These are phyloP conservation scores for Puccinia coronata DNA, from an alignment of 1,284 basidiomycete genomes.

Conservation along the genomic window DNA sequence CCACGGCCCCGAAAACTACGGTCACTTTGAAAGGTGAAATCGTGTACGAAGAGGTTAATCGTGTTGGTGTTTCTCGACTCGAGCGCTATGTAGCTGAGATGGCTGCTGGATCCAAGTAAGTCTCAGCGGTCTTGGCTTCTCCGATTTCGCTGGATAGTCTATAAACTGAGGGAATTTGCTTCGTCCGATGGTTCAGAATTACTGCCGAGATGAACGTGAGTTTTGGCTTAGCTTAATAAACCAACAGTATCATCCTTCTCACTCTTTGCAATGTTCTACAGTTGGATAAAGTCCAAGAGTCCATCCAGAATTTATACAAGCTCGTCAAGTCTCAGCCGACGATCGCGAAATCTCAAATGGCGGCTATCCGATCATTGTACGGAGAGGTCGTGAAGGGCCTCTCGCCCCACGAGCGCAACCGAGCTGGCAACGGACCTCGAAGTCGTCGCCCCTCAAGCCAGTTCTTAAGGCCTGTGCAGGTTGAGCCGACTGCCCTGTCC, in stretches of 20 bases:
- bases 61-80: slow-evolving; percentile 91
- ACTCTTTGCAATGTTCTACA: slow-evolving; percentile 10
- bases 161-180: slow-evolving; percentile 59
- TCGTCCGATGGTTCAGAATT: slow-evolving; percentile 54
- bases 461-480: slow-evolving; percentile 83
- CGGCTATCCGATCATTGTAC: slow-evolving; percentile 93
- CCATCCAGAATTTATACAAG: slow-evolving; percentile 93
- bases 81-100: slow-evolving; percentile 88
- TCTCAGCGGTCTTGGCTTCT: too few species aligned
- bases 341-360: slow-evolving; percentile 95
- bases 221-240: neutral
- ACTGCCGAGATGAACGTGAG: slow-evolving; percentile 65
- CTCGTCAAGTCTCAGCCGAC: slow-evolving; percentile 95
- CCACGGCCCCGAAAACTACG: slow-evolving; percentile 92
- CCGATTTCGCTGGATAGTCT: slow-evolving; percentile 57
- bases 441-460: slow-evolving; percentile 84
- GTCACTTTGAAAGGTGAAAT: slow-evolving; percentile 92
- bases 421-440: slow-evolving; percentile 60
- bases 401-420: slow-evolving; percentile 51
- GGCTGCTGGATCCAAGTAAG: slow-evolving; percentile 80
- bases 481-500: slow-evolving; percentile 71
- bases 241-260: neutral
- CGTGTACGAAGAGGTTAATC: slow-evolving; percentile 88
- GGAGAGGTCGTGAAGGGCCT: slow-evolving; percentile 76
- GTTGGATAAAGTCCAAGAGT: slow-evolving; percentile 91